phyloP scores from a whole-genome alignment of 768 basidiomycete genomes.

The Sarcodon sp. region DNA sequence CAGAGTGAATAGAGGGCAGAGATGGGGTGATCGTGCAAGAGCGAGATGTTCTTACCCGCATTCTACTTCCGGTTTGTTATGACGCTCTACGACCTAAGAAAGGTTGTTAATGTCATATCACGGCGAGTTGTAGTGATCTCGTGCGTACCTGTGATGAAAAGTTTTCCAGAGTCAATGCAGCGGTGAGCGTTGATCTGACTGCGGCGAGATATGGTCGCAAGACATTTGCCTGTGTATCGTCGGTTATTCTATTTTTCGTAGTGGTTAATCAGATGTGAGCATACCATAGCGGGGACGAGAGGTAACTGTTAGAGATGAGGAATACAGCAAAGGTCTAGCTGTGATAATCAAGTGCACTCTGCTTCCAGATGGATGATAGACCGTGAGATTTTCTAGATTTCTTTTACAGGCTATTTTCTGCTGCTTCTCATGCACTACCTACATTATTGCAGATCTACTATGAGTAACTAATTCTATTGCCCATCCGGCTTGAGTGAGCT shows the following conservation, averaged over 20 bases:
- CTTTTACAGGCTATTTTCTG: too few species aligned
- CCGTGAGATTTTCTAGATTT: not conserved
- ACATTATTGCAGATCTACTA: slow-evolving; percentile 1
- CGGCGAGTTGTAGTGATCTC: not conserved
- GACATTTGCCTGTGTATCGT: slow-evolving; percentile 66
- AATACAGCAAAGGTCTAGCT: not conserved
- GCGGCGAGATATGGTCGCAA: slow-evolving; percentile 93
- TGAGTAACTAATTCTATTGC: slow-evolving; percentile 24
- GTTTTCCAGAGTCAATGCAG: slow-evolving; percentile 93
- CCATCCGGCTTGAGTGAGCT: slow-evolving; percentile 81
- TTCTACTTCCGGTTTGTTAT: slow-evolving; percentile 96
- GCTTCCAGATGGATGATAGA: not conserved
- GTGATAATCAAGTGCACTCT: too few species aligned
- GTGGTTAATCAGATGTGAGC: not conserved
- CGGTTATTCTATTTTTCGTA: not conserved
- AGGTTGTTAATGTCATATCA: slow-evolving; percentile 3
- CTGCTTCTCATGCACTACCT: not conserved
- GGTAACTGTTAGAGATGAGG: not conserved
- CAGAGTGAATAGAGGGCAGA: not conserved
- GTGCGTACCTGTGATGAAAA: slow-evolving; percentile 83
- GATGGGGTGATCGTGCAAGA: not conserved
- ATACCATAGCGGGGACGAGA: not conserved
- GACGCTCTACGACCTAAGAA: slow-evolving; percentile 82
- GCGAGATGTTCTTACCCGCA: slow-evolving; percentile 38
- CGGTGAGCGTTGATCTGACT: slow-evolving; percentile 93